Evolutionary conservation across 129 eudicot species (phyloP).

Genomic region (Helichrysum umbraculigerum): DNA sequence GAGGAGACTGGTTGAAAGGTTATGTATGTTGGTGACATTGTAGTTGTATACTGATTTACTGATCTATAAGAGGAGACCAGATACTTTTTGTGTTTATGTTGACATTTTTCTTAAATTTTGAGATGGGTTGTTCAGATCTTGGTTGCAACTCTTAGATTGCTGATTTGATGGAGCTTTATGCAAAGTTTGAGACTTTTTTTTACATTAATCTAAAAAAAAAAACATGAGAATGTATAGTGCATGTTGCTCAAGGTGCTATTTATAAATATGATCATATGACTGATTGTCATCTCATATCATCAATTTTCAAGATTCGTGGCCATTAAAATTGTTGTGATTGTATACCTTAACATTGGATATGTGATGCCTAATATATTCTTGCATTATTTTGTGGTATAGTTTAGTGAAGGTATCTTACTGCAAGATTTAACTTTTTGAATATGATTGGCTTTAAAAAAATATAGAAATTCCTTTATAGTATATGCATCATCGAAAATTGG

Average conservation of each 20-base stretch:
- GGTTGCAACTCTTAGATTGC: constrained; percentile 12
- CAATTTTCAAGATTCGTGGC: constrained; percentile 1
- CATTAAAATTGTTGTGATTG: no score
- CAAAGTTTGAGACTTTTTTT: background rate
- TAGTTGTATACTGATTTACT: constrained; percentile 3
- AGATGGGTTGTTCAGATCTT: constrained; percentile 41
- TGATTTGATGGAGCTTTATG: constrained; percentile 22
- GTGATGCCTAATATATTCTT: no score
- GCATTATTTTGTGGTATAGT: no score
- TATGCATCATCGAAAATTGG: no score
- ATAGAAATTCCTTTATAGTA: no score
- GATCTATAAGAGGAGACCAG: no score
- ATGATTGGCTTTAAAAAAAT: no score
- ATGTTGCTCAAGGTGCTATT: background rate
- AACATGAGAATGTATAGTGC: constrained; percentile 14
- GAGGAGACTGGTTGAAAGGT: constrained; percentile 23
- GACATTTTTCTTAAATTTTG: constrained; percentile 25
- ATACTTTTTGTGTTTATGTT: constrained; percentile 11
- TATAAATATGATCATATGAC: constrained; percentile 1
- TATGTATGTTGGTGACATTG: constrained; percentile 18
- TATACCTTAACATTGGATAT: no score
- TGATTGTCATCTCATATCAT: background rate
- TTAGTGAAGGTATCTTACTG: no score
- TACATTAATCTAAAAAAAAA: background rate
- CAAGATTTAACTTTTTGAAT: no score